Base-by-base conservation (phyloP, 208 protist genomes). In the Tritrichomonas musculus region DNA sequence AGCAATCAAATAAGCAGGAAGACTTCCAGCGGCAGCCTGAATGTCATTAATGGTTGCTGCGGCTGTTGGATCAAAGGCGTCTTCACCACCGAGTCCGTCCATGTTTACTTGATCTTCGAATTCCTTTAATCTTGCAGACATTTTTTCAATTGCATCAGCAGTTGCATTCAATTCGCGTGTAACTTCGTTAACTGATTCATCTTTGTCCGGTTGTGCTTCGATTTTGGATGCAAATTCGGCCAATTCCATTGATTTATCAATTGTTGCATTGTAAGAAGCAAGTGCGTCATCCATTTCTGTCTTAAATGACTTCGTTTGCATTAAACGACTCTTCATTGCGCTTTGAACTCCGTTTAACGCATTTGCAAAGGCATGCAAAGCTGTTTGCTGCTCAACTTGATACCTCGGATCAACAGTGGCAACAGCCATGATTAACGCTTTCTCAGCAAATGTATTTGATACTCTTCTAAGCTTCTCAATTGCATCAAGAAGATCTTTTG, bases 101-200 rank as follows among this genome's bases (percentile, higher is more conserved):
- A 84, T 53, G 36, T 84, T 44, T 8, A 84, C 73, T 53, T 84
- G 73, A 13, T 84, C 9, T 5, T 33, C 73, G 30, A 84, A 84
- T 44, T 84, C n/a, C 3, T 33, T 47, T 47, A 84, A n/a, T 84
- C 25, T 84, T 53, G 73, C 27, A 33, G 41, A 39, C 73, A 84
- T 84, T 11, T 49, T n/a, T 84, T 84, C 73, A 44, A 84, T 84
- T 39, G 73, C 73, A 33, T 53, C 25, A 17, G 73, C 27, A 47
- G 73, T 84, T 47, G 73, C 73, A 53, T 33, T 53, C 1, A 84
- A 25, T n/a, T 84, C 73, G 25, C 73, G 27, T 84, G 73, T 84
- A 84, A 84, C 73, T 84, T 84, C 73, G 53, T 84, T 25, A 11
- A 84, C 25, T 84, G 73, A 84, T n/a, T 84, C 73, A 44, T 84